Conservation (phyloP, 352 stramenopile species). For the Phytopythium litorale region DNA sequence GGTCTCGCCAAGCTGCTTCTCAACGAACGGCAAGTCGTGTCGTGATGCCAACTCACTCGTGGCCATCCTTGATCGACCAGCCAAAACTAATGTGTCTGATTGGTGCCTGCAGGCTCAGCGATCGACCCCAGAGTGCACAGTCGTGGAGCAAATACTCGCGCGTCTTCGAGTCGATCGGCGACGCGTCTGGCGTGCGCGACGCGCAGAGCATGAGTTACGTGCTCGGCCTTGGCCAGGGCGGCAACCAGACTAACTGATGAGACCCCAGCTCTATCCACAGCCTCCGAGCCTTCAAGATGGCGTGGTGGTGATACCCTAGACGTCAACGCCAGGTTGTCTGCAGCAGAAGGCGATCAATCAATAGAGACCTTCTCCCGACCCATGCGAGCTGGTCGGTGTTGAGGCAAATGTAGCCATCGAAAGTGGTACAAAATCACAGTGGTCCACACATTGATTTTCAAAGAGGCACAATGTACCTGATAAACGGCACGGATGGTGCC, state of each 20-base stretch:
- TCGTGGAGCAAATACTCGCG: constrained; percentile 76
- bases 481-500: neutral
- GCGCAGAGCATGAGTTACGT: constrained; percentile 90
- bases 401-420: neutral
- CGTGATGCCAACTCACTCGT: neutral
- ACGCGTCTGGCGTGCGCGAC: constrained; percentile 69
- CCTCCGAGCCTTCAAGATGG: neutral
- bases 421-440: neutral
- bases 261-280: neutral
- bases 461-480: neutral
- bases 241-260: constrained; percentile 67
- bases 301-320: neutral
- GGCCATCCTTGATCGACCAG: neutral
- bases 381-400: neutral
- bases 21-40: constrained; percentile 54
- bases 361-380: neutral
- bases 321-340: neutral
- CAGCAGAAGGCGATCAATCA: neutral
- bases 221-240: constrained; percentile 71
- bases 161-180: constrained; percentile 62
- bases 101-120: constrained; percentile 38
- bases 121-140: constrained; percentile 74
- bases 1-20: constrained; percentile 74
- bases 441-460: neutral
- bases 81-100: neutral